These are phyloP conservation scores for Stromatinia cepivora DNA, from an alignment of 2,329 filamentous ascomycete species.

Conservation along the genomic window DNA sequence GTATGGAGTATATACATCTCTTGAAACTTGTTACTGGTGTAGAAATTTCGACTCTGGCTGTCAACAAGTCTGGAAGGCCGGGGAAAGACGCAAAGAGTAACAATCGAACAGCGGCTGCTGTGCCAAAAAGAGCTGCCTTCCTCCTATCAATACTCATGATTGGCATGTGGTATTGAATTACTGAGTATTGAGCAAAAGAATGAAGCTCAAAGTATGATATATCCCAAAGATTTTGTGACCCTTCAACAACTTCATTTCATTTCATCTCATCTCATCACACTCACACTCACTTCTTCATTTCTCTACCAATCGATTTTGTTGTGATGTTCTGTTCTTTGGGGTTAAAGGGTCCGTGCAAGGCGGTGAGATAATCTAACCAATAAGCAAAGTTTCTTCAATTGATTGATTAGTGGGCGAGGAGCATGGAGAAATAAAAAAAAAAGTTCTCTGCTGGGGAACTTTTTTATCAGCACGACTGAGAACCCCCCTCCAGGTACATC, in stretches of 20 bases:
- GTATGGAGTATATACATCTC: slow-evolving; percentile 63
- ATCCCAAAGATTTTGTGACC: background rate
- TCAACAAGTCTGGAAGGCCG: slow-evolving; percentile 78
- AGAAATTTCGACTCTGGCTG: slow-evolving; percentile 90
- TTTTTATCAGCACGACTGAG: slow-evolving; percentile 24
- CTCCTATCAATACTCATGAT: slow-evolving; percentile 56
- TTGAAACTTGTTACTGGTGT: slow-evolving; percentile 98
- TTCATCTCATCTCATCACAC: background rate
- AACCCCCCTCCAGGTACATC: slow-evolving; percentile 10
- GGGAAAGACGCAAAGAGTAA: slow-evolving; percentile 80
- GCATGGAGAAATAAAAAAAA: slow-evolving; percentile 22
- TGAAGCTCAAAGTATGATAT: slow-evolving; percentile 26
- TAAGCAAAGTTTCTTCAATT: slow-evolving; percentile 5
- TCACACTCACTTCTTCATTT: background rate
- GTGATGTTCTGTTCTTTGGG: slow-evolving; percentile 8
- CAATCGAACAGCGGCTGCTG: slow-evolving; percentile 76
- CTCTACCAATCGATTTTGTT: slow-evolving; percentile 16
- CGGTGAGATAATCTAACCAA: slow-evolving; percentile 26
- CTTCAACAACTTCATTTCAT: background rate
- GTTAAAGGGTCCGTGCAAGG: slow-evolving; percentile 9
- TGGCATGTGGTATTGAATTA: slow-evolving; percentile 7
- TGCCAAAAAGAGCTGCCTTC: slow-evolving; percentile 68
- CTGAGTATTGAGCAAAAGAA: slow-evolving; percentile 26
- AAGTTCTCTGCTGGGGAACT: slow-evolving; percentile 18
- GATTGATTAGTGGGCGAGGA: slow-evolving; percentile 16